Evolutionary conservation across 2,329 filamentous ascomycete species (phyloP), one percentile per base, ranked within the genome.

Genomic region (Pyrenophora tritici-repentis): DNA sequence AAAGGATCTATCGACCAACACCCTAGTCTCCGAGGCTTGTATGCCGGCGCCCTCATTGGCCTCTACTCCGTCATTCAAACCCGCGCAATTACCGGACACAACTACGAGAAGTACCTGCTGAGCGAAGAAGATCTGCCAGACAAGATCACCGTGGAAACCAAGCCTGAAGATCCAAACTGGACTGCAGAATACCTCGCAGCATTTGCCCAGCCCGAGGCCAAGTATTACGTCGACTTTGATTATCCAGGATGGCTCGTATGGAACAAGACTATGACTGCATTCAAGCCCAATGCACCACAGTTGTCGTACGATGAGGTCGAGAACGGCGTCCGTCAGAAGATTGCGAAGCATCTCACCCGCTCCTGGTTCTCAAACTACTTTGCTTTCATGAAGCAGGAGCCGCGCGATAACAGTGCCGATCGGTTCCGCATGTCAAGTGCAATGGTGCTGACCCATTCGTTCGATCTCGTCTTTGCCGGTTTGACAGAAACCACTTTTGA

Each of bases 161-260:
- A 86, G 40, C 61, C 66, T 26, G 85, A 90, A 31, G 88, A 96
- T 62, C 81, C 86, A 0, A 79, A 83, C 7, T 96, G 90, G 81
- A 99, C 94, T 0, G 74, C 86, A 47, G 83, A 86, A 18, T 96
- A 91, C 67, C 79, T 99, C 0, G 81, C 85, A 1, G 82, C 84
- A 17, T 99, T 99, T 71, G 86, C 86, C 8, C 82, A 88, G 40
- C 86, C 88, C 5, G 86, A 86, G 26, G 87, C 90, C 0, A 86
- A 96, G 57, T 96, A 95, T 72, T 95, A 92, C 70, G 86, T 97
- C 38, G 94, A 99, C 68, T 84, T 86, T 47, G 93, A 97, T 69
- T 89, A 95, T 69, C 91, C 93, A 4, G 94, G 94, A 26, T 99
- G 95, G 95, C 81, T 99, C 14, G 91, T 96, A 0, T 99, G 94